Base-by-base conservation (phyloP, 1,284 basidiomycete species). In the Sphagnurus paluster region DNA sequence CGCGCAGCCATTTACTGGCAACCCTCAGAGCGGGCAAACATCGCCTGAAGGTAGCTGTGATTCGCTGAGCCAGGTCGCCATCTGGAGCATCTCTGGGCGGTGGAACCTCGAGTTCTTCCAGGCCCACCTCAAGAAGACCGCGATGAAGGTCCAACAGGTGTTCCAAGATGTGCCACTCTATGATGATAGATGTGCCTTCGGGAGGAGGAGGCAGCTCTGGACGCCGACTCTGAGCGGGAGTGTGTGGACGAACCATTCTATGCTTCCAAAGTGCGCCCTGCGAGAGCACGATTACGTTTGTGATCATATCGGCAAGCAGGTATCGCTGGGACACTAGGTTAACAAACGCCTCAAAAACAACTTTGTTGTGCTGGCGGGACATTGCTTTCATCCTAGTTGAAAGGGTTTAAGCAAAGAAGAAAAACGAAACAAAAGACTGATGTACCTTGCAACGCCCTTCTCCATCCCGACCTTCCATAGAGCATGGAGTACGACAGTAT, bases 11-110 rank as follows among this genome's bases (percentile, higher is more conserved):
- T 64, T 95, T 96, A 58, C 83, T 86, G 1, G 87, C 80, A 42
- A 98, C 86, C 11, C 96, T 82, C 39, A 98, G 69, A 4, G 92
- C 85, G 2, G 95, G 93, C 2, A 99, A 72, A 8, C 87, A 88
- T 24, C 96, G 78, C 23, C 95, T 78, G 49, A 98, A 86, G 6
- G 83, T 80, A 1, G 93, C 93, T 1, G 88, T 89, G 59, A 98
- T 95, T 28, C 80, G 77, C 58, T 87, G 84, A 4, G 90, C 88
- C 4, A 92, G 73, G 58, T 85, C 82, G 39, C 75, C 70, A 46
- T 81, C 77, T 29, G 70, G 71, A 2, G 67, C 69, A 50, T 84
- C 80, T 52, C 80, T 70, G 2, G 76, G 61, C 11, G 75, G 71
- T 14, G 72, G 64, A 46, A 80, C 72, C 33, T 71, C 65, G n/a